Base-by-base conservation (phyloP, 1,284 basidiomycete genomes). In the Cutaneotrichosporon cavernicola region DNA sequence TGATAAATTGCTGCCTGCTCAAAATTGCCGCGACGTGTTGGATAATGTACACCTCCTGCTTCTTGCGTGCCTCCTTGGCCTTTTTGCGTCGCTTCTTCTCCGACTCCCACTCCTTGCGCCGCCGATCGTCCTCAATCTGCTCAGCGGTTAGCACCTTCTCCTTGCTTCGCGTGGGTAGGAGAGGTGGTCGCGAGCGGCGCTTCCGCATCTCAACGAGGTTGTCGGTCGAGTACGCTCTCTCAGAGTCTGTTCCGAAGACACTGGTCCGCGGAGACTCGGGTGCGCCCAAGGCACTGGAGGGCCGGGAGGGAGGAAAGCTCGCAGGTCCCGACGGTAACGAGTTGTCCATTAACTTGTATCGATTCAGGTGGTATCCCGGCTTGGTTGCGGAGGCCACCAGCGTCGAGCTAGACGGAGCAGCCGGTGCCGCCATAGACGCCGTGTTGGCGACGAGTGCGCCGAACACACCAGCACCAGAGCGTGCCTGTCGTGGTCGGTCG, bases 21-120 rank as follows among this genome's bases (percentile, higher is more conserved):
- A 95, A 84, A 69, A 95, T 89, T 63, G 90, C 88, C 5, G 92
- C 92, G 30, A 95, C 90, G 73, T 95, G 92, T 70, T 89, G 89
- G 46, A 92, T 93, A 69, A 94, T 94, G 76, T 86, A 92, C 40
- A 57, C 56, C 36, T 57, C 56, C 30, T 57, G 56, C 40, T 57
- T 57, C 40, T 57, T 57, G 72, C 89, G 83, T 78, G 89, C 89
- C 71, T 83, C 82, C 70, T 83, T 83, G 7, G 75, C 77, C 76
- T 82, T 82, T 26, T 57, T 57, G 46, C 46, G 16, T 3, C 47
- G 57, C 65, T 76, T 77, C 76, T 81, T 82, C 73, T 83, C 81
- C 65, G 83, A 84, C 70, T 84, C 84, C 76, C 85, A 51, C 68
- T 83, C 84, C 60, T 81, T 81, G 65, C 79, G 73, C 63, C 76